A percentile compares a stretch with the other conserved stretches of the same genome.
phyloP scores from a whole-genome alignment of 495 filamentous ascomycete genomes.

The Podospora conica region DNA sequence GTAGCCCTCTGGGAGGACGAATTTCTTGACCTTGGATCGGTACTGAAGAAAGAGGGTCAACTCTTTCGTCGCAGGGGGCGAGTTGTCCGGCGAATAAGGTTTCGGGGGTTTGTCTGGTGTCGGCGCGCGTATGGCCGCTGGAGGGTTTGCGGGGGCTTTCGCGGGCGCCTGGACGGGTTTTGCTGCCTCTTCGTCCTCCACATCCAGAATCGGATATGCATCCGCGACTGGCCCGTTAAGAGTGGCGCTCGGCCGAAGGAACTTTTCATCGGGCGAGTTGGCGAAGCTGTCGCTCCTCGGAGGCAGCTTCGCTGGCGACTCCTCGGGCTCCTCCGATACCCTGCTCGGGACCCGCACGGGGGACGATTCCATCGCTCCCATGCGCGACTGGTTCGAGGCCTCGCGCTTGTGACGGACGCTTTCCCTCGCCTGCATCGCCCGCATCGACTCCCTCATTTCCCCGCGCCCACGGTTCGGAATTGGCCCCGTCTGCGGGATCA shows the following conservation, averaged over 20 bases:
- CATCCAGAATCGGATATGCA: conserved; percentile 28
- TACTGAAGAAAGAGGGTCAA: conserved; percentile 96
- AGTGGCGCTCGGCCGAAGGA: conserved; percentile 43
- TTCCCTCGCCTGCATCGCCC: conserved; percentile 77
- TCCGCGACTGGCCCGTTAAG: conserved; percentile 45
- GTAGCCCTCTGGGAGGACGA: conserved; percentile 76
- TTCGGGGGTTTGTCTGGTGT: conserved; percentile 39
- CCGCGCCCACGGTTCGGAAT: conserved; percentile 76
- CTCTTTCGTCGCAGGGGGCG: conserved; percentile 76
- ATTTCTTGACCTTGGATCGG: conserved; percentile 95
- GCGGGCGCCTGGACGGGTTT: conserved; percentile 8
- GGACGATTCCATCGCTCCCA: conserved; percentile 46
- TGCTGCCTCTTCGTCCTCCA: conserved; percentile 26
- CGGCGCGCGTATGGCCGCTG: conserved; percentile 16
- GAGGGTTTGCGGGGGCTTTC: conserved; percentile 18
- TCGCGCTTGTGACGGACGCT: conserved; percentile 58
- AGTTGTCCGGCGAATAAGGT: conserved; percentile 49
- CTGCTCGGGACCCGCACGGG: conserved; percentile 55
- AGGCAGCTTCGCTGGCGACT: conserved; percentile 33
- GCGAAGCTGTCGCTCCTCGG: conserved; percentile 39
- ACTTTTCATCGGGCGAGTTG: conserved; percentile 58
- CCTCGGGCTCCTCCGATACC: conserved; percentile 60
- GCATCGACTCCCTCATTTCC: conserved; percentile 85
- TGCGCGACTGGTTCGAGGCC: conserved; percentile 36
- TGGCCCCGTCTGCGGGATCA: conserved; percentile 82